Evolutionary conservation across 768 basidiomycete genomes (phyloP), one percentile per base, ranked within the genome.

Genomic region (Lactarius psammicola): DNA sequence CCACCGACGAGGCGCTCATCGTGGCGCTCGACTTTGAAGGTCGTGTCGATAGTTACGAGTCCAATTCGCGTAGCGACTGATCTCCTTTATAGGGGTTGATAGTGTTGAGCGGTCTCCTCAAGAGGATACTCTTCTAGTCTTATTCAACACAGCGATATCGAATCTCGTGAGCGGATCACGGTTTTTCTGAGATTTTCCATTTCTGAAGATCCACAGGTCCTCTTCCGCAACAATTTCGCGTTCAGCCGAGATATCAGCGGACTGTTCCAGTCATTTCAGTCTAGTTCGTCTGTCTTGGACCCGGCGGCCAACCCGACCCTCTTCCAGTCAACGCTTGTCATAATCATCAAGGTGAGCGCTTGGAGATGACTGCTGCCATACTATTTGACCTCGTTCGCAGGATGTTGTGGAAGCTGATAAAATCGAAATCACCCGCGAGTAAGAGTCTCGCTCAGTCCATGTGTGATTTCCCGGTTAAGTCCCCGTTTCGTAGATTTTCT

Each of bases 1-100:
- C 86, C 0, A 86, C 85, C 0, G 76, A 81, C 60, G 81, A 84
- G 28, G 72, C 73, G 0, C 70, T 88, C 13, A 75, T 87, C 15
- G 85, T 87, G 1, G 81, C 86, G 4, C 78, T 87, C 5, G 87
- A 87, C 64, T 88, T 87, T 42, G 86, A 87, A 80, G 86, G 86
- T 80, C 11, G 51, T n/a, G 15, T 64, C 17, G 18, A 10, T 23
- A 9, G 3, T 28, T 13, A 7, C 8, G 5, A 30, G 7, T 38
- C 15, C 23, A 51, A 51, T 26, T 51, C 11, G 49, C 33, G 23
- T 63, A 30, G 28, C 7, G 51, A 51, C 8, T 62, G 10, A 44
- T 28, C 26, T 31, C 36, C n/a, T 42, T n/a, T 40, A 11, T 60
- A 79, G 86, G 86, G 55, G 85, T 86, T 1, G 85, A 87, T 66